Base-by-base conservation (phyloP, 2,329 filamentous ascomycete species). In the Corynespora cassiicola region DNA sequence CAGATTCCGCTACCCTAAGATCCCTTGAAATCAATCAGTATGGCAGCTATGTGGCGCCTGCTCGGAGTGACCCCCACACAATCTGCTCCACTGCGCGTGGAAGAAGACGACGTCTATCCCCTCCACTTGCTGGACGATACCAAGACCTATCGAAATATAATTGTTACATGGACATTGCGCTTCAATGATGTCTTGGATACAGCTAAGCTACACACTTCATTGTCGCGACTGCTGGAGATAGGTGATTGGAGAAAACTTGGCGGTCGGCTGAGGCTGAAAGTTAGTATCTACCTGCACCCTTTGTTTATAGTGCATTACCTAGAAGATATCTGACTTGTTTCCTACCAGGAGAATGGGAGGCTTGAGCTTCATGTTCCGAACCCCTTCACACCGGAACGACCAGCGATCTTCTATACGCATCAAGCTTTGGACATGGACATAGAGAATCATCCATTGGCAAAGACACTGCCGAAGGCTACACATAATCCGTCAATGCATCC, bases 181-280 rank as follows among this genome's bases (percentile, higher is more conserved):
- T 78, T 77, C 50, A 69, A 78, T 46, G 73, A 75, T 32, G 71
- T 76, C 1, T 62, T 78, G 3, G 73, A 78, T 35, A 44, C 66
- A 0, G 47, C 66, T 0, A 72, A 59, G 22, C 59, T 78, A 1
- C 56, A 59, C 2, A 31, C 17, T 2, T 52, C 71, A 1, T 54
- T 78, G 2, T 47, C 52, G 3, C 47, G 43, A 7, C 51, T 78
- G 7, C 42, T 77, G 9, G 58, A 70, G 5, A 69, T 66, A 5
- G 71, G 67, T 3, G 70, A 71, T 28, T 78, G 75, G 75, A 63
- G 63, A 20, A 74, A 75, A 35, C 43, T 78, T 1, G 75, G 72
- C 0, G 75, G 72, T 6, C 65, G 75, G 1, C 49, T 77, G 21
- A 62, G 71, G 27, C 41, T 62, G 23, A 74, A 70, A 38, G 73